Evolutionary conservation across 345 rosid genomes (phyloP).

Genomic region (Eutrema heterophyllum): DNA sequence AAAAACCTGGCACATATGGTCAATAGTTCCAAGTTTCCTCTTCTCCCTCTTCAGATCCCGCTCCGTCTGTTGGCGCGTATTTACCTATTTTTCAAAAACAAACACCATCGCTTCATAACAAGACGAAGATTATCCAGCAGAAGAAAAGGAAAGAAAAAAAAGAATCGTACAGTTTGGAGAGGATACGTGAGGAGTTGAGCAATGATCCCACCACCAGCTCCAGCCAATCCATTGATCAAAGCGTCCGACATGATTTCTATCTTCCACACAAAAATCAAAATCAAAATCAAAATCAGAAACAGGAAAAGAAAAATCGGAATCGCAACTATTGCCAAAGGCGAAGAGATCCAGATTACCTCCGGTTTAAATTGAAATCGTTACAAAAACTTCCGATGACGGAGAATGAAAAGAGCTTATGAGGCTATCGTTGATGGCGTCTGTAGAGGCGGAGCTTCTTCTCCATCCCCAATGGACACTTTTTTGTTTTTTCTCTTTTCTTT

Average conservation of each 20-base stretch:
- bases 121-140: not conserved
- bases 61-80: constrained; percentile 96
- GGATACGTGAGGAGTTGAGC: constrained; percentile 95
- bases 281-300: too few species aligned
- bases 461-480: not conserved
- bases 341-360: constrained; percentile 15
- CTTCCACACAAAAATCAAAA: not conserved
- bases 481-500: not conserved
- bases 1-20: constrained; percentile 76
- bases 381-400: not conserved
- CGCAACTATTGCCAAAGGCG: not conserved
- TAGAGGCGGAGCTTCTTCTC: constrained; percentile 6
- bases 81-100: constrained; percentile 45
- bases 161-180: constrained; percentile 69
- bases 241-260: constrained; percentile 76
- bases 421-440: not conserved
- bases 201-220: constrained; percentile 96
- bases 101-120: not conserved
- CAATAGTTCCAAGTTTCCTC: constrained; percentile 67
- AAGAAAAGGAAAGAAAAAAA: not conserved
- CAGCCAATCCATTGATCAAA: constrained; percentile 90
- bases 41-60: constrained; percentile 80
- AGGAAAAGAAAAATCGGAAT: not conserved
- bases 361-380: not conserved
- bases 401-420: constrained; percentile 1